Evolutionary conservation across 2,329 filamentous ascomycete genomes (phyloP), one percentile per base, ranked within the genome.

Genomic region (Cytospora paraplurivora): DNA sequence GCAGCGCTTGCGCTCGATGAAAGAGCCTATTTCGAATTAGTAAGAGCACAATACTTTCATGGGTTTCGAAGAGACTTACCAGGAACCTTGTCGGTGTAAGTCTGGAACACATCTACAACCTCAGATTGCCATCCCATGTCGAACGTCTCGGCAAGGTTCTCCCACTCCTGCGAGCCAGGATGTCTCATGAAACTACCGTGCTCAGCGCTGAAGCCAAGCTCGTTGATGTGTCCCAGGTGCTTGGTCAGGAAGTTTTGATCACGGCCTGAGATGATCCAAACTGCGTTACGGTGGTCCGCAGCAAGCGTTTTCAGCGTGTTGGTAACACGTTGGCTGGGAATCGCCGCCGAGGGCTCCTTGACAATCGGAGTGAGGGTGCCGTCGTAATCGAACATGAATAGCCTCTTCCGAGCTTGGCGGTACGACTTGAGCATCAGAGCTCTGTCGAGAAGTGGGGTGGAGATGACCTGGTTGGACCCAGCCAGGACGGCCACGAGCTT

Each of bases 311-410:
- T 92, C 64, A 99, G 82, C 1, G 90, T 93, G 35, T 88, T 85
- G 56, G 96, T 88, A 27, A 97, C 86, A 27, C 88, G 87, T 69
- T 93, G 89, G 0, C 93, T 94, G 0, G 95, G 95, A 47, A 97
- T 88, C 3, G 95, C 95, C 6, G 92, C 88, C 68, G 90, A 88
- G 1, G 95, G 95, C 72, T 98, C 93, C 69, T 90, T 89, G 62
- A 98, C 95, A 70, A 99, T 98, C 0, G 93, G 92, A 4, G 95
- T 98, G 61, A 99, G 84, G 0, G 95, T 99, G 55, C 95, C 95
- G 74, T 99, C 95, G 72, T 99, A 99, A 78, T 99, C 95, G 73
- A 98, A 97, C 91, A 99, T 94, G 80, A 98, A 97, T 3, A 99
- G 82, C 12, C 95, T 88, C 76, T 91, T 92, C 67, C 85, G 85